Base-by-base conservation (phyloP, 352 stramenopile genomes). In the Phytophthora sojae region DNA sequence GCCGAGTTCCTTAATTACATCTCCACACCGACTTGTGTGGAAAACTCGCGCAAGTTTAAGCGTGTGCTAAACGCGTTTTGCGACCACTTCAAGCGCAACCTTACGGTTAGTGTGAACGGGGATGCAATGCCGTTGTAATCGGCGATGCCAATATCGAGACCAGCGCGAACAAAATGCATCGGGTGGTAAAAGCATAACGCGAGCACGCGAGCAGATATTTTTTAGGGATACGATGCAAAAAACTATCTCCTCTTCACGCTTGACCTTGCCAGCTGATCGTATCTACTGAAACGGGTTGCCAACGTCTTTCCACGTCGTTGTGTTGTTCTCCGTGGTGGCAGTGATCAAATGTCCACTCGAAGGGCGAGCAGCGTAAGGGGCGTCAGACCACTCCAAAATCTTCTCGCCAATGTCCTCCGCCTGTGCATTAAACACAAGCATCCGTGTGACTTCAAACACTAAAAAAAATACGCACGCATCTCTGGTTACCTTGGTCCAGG, bases 11-110 rank as follows among this genome's bases (percentile, higher is more conserved):
- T 80, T 4, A 76, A 58, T 12, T 89, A 75, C 35, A 91, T 95
- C 66, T 86, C 77, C 8, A 81, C 80, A 32, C 77, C 75, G 30
- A 79, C 86, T 19, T 92, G 85, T 49, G 75, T 88, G 17, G 84
- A 93, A 63, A 92, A 95, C 58, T 75, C 85, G 59, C 85, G 85
- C 72, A 94, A 94, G 62, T 94, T 94, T 55, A 90, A 88, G 45
- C 87, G 87, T 35, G 85, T 92, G 25, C 69, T 95, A 14, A 85
- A 77, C 32, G 75, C 85, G 37, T 95, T 95, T 61, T 95, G 87
- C 65, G 84, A 91, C 51, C 87, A 95, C 61, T 93, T 93, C 60
- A 85, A 85, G 54, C 87, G 88, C 71, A 85, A 73, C 14, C 59
- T 91, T 32, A 78, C 42, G 12, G 55, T 32, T 9, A 65, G 53